Base-by-base conservation (phyloP, 2,329 filamentous ascomycete genomes). In the Phialophora chinensis region DNA sequence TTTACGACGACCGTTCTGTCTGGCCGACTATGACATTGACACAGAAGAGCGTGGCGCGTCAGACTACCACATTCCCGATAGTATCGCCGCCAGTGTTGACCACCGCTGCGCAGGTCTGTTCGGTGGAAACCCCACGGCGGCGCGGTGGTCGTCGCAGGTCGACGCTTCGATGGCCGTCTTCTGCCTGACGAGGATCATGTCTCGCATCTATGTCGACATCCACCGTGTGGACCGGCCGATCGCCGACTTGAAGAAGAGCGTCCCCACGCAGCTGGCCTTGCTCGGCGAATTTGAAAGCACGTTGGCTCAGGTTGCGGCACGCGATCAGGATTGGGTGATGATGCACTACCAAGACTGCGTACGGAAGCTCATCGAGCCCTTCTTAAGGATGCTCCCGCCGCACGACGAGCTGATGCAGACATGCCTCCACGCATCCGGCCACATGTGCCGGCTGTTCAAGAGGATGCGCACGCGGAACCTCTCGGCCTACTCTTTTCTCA, bases 291-390 rank as follows among this genome's bases (percentile, higher is more conserved):
- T 58, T 11, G 31, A 58, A 27, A 44, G 8, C 35, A 58, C 31
- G 12, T 47, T 58, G n/a, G n/a, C 31, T 4, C n/a, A 47, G 27
- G 42, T 44, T 25, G n/a, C 55, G 10, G 31, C 20, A 20, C 31
- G 35, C 31, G 33, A 58, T 25, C 55, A 58, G 38, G 55, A 58
- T 58, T 58, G 55, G 55, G 20, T 58, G 3, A 23, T 20, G 17
- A 58, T 58, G 55, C 55, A 58, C 33, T 58, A 58, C 17, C n/a
- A 58, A 7, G 38, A 58, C 23, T 20, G n/a, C 23, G 35, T 58
- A 23, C 55, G 55, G 11, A 42, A 58, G 38, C 11, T 44, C 31
- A 58, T 58, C n/a, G 55, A 58, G 38, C 55, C 55, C 17, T 58
- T 58, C 38, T 29, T 58, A 35, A 17, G 23, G 17, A 20, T 42